phyloP scores from a whole-genome alignment of 163 green algal species.

The Volvox carteri region DNA sequence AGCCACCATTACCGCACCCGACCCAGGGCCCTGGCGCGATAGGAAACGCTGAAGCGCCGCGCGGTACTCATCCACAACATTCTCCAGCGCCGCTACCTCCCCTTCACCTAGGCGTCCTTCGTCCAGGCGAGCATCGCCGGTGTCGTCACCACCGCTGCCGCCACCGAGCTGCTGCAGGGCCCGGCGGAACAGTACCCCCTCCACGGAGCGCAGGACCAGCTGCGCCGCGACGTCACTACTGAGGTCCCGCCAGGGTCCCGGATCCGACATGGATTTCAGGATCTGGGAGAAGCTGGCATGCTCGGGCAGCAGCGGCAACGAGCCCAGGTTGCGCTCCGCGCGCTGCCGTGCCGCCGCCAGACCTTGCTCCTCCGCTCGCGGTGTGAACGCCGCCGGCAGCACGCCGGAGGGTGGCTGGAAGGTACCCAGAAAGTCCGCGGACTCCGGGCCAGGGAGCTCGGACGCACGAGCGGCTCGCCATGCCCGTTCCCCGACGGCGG shows the following conservation, averaged over 20 bases:
- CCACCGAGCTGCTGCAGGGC: no score
- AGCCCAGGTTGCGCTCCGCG: conserved; percentile 49
- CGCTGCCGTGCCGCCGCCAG: conserved; percentile 21
- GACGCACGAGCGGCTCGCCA: background rate
- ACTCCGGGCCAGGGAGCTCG: conserved; percentile 19
- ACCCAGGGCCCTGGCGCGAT: background rate
- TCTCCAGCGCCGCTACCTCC: conserved; percentile 46
- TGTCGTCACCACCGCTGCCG: background rate
- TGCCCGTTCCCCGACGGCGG: background rate
- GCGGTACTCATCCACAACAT: conserved; percentile 65
- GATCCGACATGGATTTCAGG: background rate
- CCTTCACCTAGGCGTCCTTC: background rate
- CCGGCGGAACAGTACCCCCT: conserved; percentile 55
- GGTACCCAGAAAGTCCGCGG: background rate
- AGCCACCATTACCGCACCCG: background rate
- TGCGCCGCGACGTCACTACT: conserved; percentile 3
- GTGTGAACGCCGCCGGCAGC: background rate
- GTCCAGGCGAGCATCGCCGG: background rate
- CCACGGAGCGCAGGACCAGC: conserved; percentile 53
- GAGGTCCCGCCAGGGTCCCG: background rate
- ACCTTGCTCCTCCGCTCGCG: background rate
- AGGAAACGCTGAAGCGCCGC: background rate
- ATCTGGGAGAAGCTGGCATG: background rate
- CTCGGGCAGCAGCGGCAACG: conserved; percentile 31
- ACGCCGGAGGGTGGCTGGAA: conserved; percentile 25